Conservation (phyloP, 139 green algal genomes). For the Asterochloris erici region DNA sequence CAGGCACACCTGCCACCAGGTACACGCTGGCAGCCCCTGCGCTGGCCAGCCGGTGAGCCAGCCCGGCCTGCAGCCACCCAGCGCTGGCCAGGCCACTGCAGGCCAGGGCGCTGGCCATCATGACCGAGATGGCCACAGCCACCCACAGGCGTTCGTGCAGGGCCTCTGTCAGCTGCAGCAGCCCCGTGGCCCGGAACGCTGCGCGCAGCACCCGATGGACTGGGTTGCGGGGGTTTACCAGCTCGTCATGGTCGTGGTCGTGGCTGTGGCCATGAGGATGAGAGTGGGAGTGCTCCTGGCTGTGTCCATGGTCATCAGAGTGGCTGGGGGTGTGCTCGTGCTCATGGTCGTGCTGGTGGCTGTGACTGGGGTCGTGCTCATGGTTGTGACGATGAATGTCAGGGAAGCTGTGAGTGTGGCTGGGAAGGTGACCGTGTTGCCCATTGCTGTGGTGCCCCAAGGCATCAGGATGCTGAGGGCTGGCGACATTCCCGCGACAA, state of each 20-base stretch:
- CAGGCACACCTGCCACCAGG: slow-evolving; percentile 36
- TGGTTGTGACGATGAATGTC: too few relatives aligned
- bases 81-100: slow-evolving; percentile 5
- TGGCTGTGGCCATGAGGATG: neutral
- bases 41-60: neutral
- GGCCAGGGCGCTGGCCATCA: neutral
- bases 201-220: slow-evolving; percentile 1
- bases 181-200: neutral
- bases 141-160: neutral
- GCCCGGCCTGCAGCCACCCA: neutral
- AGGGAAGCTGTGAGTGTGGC: too few relatives aligned
- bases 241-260: neutral
- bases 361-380: too few relatives aligned
- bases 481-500: too few relatives aligned
- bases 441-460: too few relatives aligned
- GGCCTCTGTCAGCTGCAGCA: slow-evolving; percentile 8
- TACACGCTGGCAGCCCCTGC: slow-evolving; percentile 29
- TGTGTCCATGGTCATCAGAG: neutral
- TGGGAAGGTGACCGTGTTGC: too few relatives aligned
- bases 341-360: neutral
- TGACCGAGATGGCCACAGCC: slow-evolving; percentile 7
- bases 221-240: neutral
- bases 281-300: neutral
- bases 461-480: too few relatives aligned
- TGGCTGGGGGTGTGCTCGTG: neutral